These are phyloP conservation scores for Stenocarpella maydis DNA, from an alignment of 2,329 filamentous ascomycete genomes.

Conservation along the genomic window DNA sequence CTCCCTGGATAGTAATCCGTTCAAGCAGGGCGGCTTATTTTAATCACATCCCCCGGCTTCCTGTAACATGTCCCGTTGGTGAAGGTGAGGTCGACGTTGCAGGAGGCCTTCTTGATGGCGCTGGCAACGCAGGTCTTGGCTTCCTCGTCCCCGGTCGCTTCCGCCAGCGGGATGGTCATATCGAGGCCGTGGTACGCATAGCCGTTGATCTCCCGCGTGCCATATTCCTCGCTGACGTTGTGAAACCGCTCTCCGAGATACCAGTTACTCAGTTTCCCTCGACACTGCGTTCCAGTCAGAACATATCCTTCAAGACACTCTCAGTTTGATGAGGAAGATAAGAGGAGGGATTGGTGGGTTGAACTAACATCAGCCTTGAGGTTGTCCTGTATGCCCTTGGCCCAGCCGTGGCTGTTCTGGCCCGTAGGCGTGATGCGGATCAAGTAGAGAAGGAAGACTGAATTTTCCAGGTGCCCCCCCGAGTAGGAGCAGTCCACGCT, in stretches of 20 bases:
- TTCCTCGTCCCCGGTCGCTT: neutral
- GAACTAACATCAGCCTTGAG: neutral
- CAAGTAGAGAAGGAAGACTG: conserved; percentile 27
- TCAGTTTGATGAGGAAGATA: neutral
- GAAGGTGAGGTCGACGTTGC: conserved; percentile 9
- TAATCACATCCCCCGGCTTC: conserved; percentile 8
- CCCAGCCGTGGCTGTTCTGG: conserved; percentile 5
- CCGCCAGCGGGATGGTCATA: neutral
- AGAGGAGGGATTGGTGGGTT: no score
- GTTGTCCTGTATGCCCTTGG: conserved; percentile 12
- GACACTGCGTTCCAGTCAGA: neutral
- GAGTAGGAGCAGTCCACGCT: conserved; percentile 27
- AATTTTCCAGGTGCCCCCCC: conserved; percentile 18
- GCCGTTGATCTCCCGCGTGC: neutral
- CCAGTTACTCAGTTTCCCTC: neutral
- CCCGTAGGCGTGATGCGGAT: conserved; percentile 23
- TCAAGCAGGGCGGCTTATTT: neutral
- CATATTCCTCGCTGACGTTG: neutral
- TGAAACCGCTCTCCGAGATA: neutral
- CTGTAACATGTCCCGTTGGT: conserved; percentile 5
- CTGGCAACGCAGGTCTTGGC: conserved; percentile 2
- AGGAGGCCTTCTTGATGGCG: conserved; percentile 23
- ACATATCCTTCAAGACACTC: neutral
- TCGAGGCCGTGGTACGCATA: conserved; percentile 13
- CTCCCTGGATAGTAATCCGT: neutral